phyloP scores from a whole-genome alignment of 1,139 yeast genomes.

The Trichomonascaceae sp. region DNA sequence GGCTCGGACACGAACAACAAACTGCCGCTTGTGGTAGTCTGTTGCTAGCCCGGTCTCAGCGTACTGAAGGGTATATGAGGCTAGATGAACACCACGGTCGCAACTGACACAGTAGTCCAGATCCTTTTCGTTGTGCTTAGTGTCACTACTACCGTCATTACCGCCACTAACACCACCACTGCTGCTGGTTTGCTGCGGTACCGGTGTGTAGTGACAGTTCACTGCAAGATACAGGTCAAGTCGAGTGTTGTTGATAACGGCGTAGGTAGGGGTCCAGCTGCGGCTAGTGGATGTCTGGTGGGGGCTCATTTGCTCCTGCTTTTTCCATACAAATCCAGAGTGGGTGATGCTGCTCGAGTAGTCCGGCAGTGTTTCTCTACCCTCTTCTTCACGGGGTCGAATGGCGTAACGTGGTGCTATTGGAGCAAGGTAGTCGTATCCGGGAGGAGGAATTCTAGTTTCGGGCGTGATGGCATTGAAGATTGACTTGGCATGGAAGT shows the following conservation, averaged over 20 bases:
- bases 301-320: slow-evolving; percentile 26
- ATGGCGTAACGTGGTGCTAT: slow-evolving; percentile 17
- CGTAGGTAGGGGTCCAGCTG: slow-evolving; percentile 38
- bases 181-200: no score
- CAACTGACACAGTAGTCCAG: slow-evolving; percentile 9
- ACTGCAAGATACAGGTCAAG: slow-evolving; percentile 30
- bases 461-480: no score
- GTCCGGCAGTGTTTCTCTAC: slow-evolving; percentile 22
- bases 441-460: slow-evolving; percentile 12
- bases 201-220: slow-evolving; percentile 4
- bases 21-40: slow-evolving; percentile 49
- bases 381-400: slow-evolving; percentile 23
- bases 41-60: slow-evolving; percentile 56
- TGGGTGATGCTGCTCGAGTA: slow-evolving; percentile 23
- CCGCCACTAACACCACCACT: no score
- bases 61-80: slow-evolving; percentile 53
- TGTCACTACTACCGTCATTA: slow-evolving; percentile 3
- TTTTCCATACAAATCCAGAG: slow-evolving; percentile 20
- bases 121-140: neutral
- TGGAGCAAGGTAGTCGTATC: slow-evolving; percentile 17
- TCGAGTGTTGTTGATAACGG: slow-evolving; percentile 49
- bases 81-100: slow-evolving; percentile 8
- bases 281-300: slow-evolving; percentile 29
- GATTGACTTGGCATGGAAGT: neutral
- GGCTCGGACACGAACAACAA: slow-evolving; percentile 47